These are phyloP conservation scores for Neofusicoccum sp. DNA, from an alignment of 2,329 filamentous ascomycete genomes.

Conservation along the genomic window DNA sequence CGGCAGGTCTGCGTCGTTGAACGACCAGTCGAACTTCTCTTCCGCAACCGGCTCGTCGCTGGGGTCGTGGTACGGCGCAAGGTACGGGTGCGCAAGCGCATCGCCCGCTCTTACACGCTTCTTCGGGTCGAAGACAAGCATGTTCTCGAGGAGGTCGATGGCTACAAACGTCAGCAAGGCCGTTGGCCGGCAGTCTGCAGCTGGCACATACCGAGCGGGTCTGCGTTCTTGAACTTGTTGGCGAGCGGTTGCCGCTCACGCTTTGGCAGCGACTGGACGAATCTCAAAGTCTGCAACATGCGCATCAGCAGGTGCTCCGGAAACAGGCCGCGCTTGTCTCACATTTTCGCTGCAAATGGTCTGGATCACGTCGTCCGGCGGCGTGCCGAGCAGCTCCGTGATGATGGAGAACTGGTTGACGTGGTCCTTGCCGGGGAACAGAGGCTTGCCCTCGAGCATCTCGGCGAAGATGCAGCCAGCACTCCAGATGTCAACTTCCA, in stretches of 20 bases:
- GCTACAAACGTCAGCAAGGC: constrained; percentile 50
- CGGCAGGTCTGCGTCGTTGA: constrained; percentile 95
- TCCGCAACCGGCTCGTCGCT: constrained; percentile 93
- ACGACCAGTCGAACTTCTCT: constrained; percentile 99
- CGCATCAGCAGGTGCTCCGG: constrained; percentile 24
- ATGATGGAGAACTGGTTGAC: constrained; percentile 99
- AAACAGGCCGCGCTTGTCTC: constrained; percentile 36
- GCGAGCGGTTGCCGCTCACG: constrained; percentile 82
- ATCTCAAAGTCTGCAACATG: constrained; percentile 73
- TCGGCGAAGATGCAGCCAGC: constrained; percentile 98
- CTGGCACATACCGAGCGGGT: constrained; percentile 67
- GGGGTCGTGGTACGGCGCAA: constrained; percentile 94
- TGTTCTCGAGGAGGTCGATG: constrained; percentile 88
- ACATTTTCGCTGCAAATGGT: constrained; percentile 98
- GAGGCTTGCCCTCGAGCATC: constrained; percentile 97
- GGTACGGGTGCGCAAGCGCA: constrained; percentile 87
- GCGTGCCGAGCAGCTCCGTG: constrained; percentile 92
- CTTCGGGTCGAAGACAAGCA: constrained; percentile 98
- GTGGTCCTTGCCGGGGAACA: constrained; percentile 98
- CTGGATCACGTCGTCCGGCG: constrained; percentile 96
- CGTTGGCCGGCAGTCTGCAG: not conserved
- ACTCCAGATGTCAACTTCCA: constrained; percentile 99
- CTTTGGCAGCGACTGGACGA: constrained; percentile 95
- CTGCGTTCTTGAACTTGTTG: constrained; percentile 94
- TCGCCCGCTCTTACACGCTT: constrained; percentile 86